These are phyloP conservation scores for Wallacemonas collosoma DNA, from an alignment of 208 protist genomes.

Conservation along the genomic window DNA sequence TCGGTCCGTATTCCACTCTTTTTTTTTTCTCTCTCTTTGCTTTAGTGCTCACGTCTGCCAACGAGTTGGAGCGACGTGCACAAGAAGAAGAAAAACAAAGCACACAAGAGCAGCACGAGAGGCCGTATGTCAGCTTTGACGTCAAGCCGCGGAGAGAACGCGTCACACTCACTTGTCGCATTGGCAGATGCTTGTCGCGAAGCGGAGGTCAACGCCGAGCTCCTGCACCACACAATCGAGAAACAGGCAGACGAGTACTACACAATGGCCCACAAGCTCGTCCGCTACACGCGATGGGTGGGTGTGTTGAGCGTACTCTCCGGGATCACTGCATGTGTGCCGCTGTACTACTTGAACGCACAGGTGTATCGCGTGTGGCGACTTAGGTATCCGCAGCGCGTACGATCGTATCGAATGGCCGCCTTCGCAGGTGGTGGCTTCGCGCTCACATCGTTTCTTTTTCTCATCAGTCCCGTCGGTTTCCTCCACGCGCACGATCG, in stretches of 20 bases:
- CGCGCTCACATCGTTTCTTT: constrained; percentile 27
- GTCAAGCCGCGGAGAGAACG: background rate
- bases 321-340: constrained; percentile 17
- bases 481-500: constrained; percentile 27
- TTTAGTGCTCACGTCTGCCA: background rate
- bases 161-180: background rate
- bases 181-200: constrained; percentile 19
- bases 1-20: background rate
- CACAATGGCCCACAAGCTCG: constrained; percentile 15
- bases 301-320: constrained; percentile 19
- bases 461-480: constrained; percentile 49
- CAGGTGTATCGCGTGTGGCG: constrained; percentile 63
- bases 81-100: too few species aligned
- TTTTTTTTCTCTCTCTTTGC: background rate
- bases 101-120: too few species aligned
- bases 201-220: constrained; percentile 43
- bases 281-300: constrained; percentile 26
- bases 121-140: too few species aligned
- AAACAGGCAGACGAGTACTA: constrained; percentile 27
- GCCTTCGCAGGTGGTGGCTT: constrained; percentile 16
- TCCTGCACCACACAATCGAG: constrained; percentile 50
- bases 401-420: constrained; percentile 23
- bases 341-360: constrained; percentile 44
- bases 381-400: constrained; percentile 35
- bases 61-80: too few species aligned